Percentiles rank a stretch among this genome's conserved stretches.
phyloP scores from a whole-genome alignment of 306 rosid genomes.

The Cicer judaicum region DNA sequence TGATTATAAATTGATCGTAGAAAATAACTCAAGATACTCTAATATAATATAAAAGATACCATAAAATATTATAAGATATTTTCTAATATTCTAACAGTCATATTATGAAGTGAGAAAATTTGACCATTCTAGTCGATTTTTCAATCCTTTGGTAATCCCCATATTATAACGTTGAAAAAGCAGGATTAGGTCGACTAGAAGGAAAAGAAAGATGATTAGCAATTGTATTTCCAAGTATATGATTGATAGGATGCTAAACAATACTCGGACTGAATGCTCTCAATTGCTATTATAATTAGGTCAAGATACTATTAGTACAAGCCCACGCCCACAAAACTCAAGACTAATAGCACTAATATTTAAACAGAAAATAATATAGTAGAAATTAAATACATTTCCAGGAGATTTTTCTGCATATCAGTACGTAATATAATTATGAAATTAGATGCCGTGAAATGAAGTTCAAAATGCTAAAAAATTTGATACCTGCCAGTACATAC shows the following conservation, averaged over 20 bases:
- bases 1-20: too few relatives aligned
- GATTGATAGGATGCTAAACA: background rate
- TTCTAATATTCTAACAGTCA: too few relatives aligned
- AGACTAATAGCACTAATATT: background rate
- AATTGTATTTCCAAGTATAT: background rate
- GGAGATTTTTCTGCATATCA: conserved; percentile 8
- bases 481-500: conserved; percentile 82
- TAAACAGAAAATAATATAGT: background rate
- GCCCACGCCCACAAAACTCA: background rate
- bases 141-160: background rate
- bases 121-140: background rate
- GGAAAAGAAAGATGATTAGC: background rate
- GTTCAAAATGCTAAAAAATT: conserved; percentile 10
- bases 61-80: too few relatives aligned
- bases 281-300: background rate
- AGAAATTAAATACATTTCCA: conserved; percentile 1
- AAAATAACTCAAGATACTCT: too few relatives aligned
- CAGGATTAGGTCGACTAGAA: background rate
- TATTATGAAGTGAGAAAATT: background rate
- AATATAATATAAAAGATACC: too few relatives aligned
- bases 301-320: background rate
- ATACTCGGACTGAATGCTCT: background rate
- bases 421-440: conserved; percentile 19
- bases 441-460: conserved; percentile 5
- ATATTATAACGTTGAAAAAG: background rate